phyloP scores from a whole-genome alignment of 768 basidiomycete genomes.

The Coprinellus micaceus region DNA sequence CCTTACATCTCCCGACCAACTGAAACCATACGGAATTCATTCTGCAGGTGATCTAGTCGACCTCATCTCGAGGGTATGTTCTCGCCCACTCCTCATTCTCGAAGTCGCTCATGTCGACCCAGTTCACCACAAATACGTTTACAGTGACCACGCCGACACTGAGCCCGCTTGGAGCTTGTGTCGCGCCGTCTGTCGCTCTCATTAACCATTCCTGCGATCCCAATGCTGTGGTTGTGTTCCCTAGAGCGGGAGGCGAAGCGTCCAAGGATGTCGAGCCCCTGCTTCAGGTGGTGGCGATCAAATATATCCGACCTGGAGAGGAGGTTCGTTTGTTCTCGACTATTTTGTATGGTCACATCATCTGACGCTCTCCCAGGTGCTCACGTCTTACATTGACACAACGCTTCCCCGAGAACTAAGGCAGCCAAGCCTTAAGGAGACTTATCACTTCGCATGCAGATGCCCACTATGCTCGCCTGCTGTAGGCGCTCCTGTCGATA shows the following conservation, averaged over 20 bases:
- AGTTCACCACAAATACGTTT: constrained; percentile 94
- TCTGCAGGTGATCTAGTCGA: constrained; percentile 64
- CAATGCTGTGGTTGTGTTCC: constrained; percentile 91
- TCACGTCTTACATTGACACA: constrained; percentile 83
- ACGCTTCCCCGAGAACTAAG: constrained; percentile 60
- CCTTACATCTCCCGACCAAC: constrained; percentile 53
- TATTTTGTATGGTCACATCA: not conserved
- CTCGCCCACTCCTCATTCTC: not conserved
- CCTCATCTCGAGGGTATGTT: constrained; percentile 65
- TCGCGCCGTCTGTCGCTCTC: constrained; percentile 76
- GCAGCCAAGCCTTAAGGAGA: constrained; percentile 55
- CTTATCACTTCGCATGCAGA: constrained; percentile 74
- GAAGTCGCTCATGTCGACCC: not conserved
- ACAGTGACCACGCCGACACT: constrained; percentile 77
- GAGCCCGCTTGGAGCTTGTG: constrained; percentile 77
- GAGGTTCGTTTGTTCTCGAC: constrained; percentile 49
- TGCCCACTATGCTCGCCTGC: constrained; percentile 54
- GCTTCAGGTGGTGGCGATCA: constrained; percentile 72
- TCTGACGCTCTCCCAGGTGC: constrained; percentile 43
- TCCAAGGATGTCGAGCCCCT: constrained; percentile 45
- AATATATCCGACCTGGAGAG: constrained; percentile 57
- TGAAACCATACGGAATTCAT: constrained; percentile 52
- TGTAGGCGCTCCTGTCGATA: constrained; percentile 42
- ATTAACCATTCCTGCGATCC: constrained; percentile 88
- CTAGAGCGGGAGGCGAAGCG: constrained; percentile 40